A percentile compares a stretch with the other conserved stretches of the same genome.
Evolutionary conservation across 768 basidiomycete genomes (phyloP).

Genomic region (Boletellus sp.): DNA sequence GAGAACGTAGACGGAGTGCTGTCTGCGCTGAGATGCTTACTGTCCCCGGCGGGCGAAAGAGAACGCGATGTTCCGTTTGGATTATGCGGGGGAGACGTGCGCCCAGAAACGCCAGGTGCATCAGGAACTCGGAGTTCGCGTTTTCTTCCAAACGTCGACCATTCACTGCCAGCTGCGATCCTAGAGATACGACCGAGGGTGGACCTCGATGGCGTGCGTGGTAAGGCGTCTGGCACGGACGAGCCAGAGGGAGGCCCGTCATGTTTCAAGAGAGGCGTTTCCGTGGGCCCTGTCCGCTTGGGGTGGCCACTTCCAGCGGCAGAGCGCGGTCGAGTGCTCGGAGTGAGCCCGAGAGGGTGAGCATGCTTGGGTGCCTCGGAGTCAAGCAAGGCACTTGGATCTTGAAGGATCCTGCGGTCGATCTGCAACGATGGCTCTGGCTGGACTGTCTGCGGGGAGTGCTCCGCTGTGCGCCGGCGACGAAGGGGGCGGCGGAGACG

Average conservation of each 20-base stretch:
- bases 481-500: constrained; percentile 30
- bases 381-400: constrained; percentile 30
- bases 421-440: constrained; percentile 11
- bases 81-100: constrained; percentile 7
- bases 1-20: constrained; percentile 21
- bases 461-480: constrained; percentile 19
- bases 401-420: constrained; percentile 27
- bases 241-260: neutral
- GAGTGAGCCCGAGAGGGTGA: constrained; percentile 24
- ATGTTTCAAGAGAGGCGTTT: neutral
- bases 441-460: constrained; percentile 4
- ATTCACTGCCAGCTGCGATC: constrained; percentile 22
- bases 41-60: constrained; percentile 17
- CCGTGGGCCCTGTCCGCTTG: constrained; percentile 2
- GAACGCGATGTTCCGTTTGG: constrained; percentile 15
- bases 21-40: constrained; percentile 11
- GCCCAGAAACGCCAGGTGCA: constrained; percentile 10
- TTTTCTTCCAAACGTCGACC: constrained; percentile 36
- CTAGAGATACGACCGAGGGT: constrained; percentile 18
- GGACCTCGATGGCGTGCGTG: constrained; percentile 10
- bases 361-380: constrained; percentile 1
- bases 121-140: constrained; percentile 14
- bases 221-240: constrained; percentile 9
- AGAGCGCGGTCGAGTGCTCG: constrained; percentile 24
- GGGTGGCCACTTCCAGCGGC: constrained; percentile 3